Conservation (phyloP, 306 rosid species). For the Carpinus viminea region DNA sequence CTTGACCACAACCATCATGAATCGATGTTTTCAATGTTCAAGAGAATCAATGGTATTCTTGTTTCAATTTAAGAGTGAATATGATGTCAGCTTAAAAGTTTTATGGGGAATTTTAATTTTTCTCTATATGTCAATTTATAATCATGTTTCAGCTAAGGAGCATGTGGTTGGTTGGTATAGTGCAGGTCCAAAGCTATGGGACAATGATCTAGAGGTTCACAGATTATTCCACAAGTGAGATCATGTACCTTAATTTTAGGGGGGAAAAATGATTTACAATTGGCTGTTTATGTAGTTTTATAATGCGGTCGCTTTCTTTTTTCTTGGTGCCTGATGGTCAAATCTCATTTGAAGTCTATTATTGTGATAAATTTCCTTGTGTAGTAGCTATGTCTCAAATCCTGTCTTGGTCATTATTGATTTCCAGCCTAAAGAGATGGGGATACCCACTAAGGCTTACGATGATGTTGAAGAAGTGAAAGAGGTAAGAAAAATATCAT, state of each 20-base stretch:
- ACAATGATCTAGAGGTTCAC: conserved; percentile 89
- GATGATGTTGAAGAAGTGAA: conserved; percentile 88
- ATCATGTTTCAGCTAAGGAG: conserved; percentile 69
- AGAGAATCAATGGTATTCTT: conserved; percentile 80
- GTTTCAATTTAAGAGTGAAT: background rate
- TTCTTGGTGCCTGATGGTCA: background rate
- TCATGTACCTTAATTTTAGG: background rate
- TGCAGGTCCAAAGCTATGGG: conserved; percentile 86
- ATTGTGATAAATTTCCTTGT: background rate
- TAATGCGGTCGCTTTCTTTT: background rate
- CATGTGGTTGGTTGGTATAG: conserved; percentile 96
- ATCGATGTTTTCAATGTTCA: conserved; percentile 91
- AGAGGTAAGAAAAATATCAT: conserved; percentile 45
- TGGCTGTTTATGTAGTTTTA: background rate
- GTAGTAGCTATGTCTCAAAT: conserved; percentile 70
- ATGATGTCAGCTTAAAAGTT: background rate
- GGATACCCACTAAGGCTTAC: conserved; percentile 97
- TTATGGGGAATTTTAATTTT: background rate
- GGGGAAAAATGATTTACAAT: no score
- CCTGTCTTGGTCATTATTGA: conserved; percentile 90
- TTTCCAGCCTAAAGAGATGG: conserved; percentile 88
- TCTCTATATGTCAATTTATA: background rate
- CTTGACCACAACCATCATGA: conserved; percentile 93
- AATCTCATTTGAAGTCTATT: no score
- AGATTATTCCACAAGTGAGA: conserved; percentile 73